Evolutionary conservation across 2,329 filamentous ascomycete species (phyloP).

Genomic region (Fusarium robinianum): DNA sequence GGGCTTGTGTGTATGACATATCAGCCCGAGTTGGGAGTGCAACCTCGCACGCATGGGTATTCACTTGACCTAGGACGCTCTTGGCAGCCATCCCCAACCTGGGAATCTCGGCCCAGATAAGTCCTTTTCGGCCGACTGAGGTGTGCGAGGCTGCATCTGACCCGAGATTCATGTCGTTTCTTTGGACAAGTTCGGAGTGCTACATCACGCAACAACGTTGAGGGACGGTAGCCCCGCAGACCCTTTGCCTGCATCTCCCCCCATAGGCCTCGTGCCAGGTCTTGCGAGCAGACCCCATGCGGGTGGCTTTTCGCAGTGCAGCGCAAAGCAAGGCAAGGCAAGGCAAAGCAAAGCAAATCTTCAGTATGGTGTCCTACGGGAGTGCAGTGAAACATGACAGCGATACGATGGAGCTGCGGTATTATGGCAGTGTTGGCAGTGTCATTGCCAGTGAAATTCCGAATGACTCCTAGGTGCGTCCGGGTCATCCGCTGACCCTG

Average conservation of each 20-base stretch:
- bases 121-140: constrained; percentile 32
- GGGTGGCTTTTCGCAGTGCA: constrained; percentile 19
- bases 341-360: constrained; percentile 4
- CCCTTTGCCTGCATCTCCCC: constrained; percentile 1
- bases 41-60: constrained; percentile 18
- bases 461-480: constrained; percentile 37
- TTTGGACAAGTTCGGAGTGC: constrained; percentile 3
- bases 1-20: constrained; percentile 18
- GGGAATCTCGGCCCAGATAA: constrained; percentile 28
- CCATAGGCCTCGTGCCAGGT: constrained; percentile 11
- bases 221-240: constrained; percentile 9
- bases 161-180: constrained; percentile 15
- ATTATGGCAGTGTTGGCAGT: constrained; percentile 33
- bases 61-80: constrained; percentile 5
- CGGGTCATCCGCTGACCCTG: constrained; percentile 32
- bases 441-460: constrained; percentile 27
- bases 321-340: constrained; percentile 4
- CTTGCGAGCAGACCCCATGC: constrained; percentile 5
- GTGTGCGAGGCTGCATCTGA: constrained; percentile 20
- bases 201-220: constrained; percentile 19
- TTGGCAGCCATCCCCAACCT: constrained; percentile 26
- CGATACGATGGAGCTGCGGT: constrained; percentile 32
- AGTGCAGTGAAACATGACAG: constrained; percentile 33
- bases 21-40: constrained; percentile 19
- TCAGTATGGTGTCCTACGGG: too few species aligned